Evolutionary conservation across 1,284 basidiomycete species (phyloP), one percentile per base, ranked within the genome.

Genomic region (Paramarasmius palmivorus): DNA sequence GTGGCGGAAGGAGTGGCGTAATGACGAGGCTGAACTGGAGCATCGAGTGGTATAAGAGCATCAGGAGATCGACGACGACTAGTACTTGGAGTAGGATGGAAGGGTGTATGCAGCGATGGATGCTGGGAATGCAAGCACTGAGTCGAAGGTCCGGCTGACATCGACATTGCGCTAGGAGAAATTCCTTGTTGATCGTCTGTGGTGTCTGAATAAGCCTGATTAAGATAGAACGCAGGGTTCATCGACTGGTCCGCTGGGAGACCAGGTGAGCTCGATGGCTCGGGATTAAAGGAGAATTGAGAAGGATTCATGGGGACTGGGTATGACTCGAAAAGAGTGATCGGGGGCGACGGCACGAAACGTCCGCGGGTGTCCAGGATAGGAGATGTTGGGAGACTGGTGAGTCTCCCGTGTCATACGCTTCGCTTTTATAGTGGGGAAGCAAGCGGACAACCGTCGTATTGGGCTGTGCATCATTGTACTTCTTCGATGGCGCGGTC

Each of bases 1-100:
- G 79, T 81, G 4, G 68, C 60, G 0, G 74, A 76, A 0, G 77
- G 73, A 2, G 67, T 70, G 10, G 73, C 54, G 59, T 82, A 82
- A 10, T 69, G 72, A 46, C 79, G 73, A 2, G 67, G 48, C 59
- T 80, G 77, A 2, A 72, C 77, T 2, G 77, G 77, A 0, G 75
- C 77, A 9, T 78, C 75, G 47, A 78, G 51, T 19, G 50, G 53
- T 4, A 59, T 29, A 12, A 58, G 39, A 10, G 29, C 15, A 9
- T 57, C 58, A 2, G 56, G 56, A 39, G 58, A 57, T 17, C 47
- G 51, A 19, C 58, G 36, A n/a, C 52, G 20, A n/a, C 49, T 39
- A 38, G 34, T n/a, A 7, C 15, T 22, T 15, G 40, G 40, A 20
- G 40, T 44, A 42, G 39, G 17, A 41, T 25, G 25, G 41, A 44